phyloP scores from a whole-genome alignment of 208 protist genomes.

The Trypanosoma mega region DNA sequence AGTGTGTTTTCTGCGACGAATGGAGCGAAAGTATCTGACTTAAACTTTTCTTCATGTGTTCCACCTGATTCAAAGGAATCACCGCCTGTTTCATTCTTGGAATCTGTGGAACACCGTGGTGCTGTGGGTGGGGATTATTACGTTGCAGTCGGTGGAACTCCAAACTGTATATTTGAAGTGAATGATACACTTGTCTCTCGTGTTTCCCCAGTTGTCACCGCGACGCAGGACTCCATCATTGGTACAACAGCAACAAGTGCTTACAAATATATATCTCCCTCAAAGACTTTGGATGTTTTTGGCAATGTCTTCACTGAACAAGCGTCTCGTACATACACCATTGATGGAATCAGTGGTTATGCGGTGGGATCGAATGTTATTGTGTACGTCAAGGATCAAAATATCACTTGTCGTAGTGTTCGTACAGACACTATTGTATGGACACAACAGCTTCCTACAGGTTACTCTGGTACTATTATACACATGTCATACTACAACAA shows the following conservation, averaged over 20 bases:
- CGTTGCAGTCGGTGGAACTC: conserved; percentile 21
- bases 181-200: conserved; percentile 17
- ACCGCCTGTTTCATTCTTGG: conserved; percentile 4
- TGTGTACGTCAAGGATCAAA: conserved; percentile 12
- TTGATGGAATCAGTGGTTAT: conserved; percentile 11
- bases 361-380: conserved; percentile 26
- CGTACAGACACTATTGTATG: conserved; percentile 23
- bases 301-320: conserved; percentile 4
- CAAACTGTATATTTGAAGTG: conserved; percentile 19
- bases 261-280: conserved; percentile 6
- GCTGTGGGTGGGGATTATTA: conserved; percentile 10
- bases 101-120: conserved; percentile 16
- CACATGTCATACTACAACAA: conserved; percentile 31
- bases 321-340: not conserved
- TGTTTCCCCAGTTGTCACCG: not conserved
- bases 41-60: conserved; percentile 10
- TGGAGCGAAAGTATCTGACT: conserved; percentile 2
- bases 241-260: conserved; percentile 17
- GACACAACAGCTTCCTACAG: conserved; percentile 11
- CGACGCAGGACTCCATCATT: not conserved
- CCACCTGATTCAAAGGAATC: not conserved
- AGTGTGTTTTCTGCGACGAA: conserved; percentile 4
- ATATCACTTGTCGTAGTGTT: conserved; percentile 22
- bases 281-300: conserved; percentile 13
- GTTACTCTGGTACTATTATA: conserved; percentile 9